Base-by-base conservation (phyloP, 1,284 basidiomycete genomes). In the Psilocybe mexicana region DNA sequence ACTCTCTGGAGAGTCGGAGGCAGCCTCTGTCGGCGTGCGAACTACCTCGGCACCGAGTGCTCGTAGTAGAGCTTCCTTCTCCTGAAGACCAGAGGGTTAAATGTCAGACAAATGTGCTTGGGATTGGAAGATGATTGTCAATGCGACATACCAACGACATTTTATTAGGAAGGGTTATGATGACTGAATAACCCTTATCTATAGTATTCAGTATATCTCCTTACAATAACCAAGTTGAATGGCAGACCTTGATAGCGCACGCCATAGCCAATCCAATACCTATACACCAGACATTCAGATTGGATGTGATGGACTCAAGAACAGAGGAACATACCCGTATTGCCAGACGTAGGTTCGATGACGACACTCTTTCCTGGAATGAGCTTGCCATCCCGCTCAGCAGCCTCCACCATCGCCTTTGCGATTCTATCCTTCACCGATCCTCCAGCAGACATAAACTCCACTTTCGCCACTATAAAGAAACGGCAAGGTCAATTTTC, bases 341-440 rank as follows among this genome's bases (percentile, higher is more conserved):
- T 98, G 18, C 95, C 95, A 26, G 93, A 91, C 2, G 92, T 93
- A 0, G 95, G 93, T 71, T 98, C 96, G 64, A 98, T 95, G 61
- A 98, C 88, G 55, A 97, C 85, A 65, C 92, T 94, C 74, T 94
- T 82, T 3, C 96, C 95, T 0, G 93, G 93, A 47, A 94, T 82
- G 44, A 98, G 84, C 54, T 79, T 86, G 30, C 96, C 96, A 46
- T 93, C 88, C 60, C 81, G 81, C 78, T 99, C 96, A 5, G 96
- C 96, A 25, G 88, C 84, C 64, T 94, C 88, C 1, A 98, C 86
- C 96, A 99, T 99, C n/a, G 93, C 87, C 73, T 95, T 96, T 25
- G 94, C 94, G 61, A 98, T 97, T 59, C 96, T 81, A 71, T 98
- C 96, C 78, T 99, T 99, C 63, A 98, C 90, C 3, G 92, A 94